phyloP scores from a whole-genome alignment of 768 basidiomycete species.

The Auriscalpium vulgare region DNA sequence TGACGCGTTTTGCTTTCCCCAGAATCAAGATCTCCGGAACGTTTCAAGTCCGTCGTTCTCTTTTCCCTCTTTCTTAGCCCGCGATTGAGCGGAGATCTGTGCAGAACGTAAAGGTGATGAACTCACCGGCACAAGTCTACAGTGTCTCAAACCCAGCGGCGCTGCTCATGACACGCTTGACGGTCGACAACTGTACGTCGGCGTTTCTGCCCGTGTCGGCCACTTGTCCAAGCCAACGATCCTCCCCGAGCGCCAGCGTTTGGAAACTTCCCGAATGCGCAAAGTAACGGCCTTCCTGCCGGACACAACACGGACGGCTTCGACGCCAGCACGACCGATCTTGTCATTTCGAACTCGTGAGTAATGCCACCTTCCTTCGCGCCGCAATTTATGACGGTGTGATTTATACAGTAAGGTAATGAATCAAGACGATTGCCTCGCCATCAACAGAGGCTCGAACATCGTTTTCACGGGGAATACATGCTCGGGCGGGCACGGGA shows the following conservation, averaged over 20 bases:
- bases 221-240: no score
- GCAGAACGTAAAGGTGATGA: conserved; percentile 30
- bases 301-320: conserved; percentile 33
- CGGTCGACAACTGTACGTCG: conserved; percentile 46
- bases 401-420: conserved; percentile 11
- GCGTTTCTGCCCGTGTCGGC: not conserved
- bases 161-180: conserved; percentile 36
- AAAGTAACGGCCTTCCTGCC: conserved; percentile 41
- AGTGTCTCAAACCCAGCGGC: conserved; percentile 22
- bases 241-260: conserved; percentile 29
- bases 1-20: not conserved
- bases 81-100: not conserved
- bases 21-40: conserved; percentile 36
- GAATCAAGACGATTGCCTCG: conserved; percentile 51
- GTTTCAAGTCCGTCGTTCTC: conserved; percentile 21
- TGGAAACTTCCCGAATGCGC: conserved; percentile 43
- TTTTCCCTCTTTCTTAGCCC: not conserved
- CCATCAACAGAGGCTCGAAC: conserved; percentile 35
- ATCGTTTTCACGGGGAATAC: conserved; percentile 35
- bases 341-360: conserved; percentile 21
- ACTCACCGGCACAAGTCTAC: conserved; percentile 31
- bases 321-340: conserved; percentile 20
- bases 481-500: conserved; percentile 57
- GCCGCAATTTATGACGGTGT: not conserved
- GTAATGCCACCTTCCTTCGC: not conserved